Conservation (phyloP, 2,329 filamentous ascomycete genomes). For the Tolypocladium endophyticum region DNA sequence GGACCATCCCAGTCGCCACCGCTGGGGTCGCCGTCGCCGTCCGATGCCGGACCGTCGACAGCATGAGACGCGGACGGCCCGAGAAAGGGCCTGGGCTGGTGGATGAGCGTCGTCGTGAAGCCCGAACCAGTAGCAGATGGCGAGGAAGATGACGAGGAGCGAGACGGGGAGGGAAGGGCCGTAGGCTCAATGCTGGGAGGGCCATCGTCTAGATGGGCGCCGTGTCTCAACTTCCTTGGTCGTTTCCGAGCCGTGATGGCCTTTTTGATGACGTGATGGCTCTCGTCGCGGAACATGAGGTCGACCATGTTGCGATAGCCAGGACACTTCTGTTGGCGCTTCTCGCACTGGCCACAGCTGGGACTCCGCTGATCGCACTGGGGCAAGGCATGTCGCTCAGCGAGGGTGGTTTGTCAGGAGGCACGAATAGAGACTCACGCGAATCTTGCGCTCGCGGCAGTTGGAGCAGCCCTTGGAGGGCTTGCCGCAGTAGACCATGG, state of each 20-base stretch:
- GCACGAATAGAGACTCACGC: constrained; percentile 28
- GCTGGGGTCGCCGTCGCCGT: not conserved
- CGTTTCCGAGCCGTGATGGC: constrained; percentile 24
- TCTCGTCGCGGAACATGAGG: constrained; percentile 48
- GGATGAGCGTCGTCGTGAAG: not conserved
- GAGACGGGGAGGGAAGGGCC: not conserved
- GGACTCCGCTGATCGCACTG: constrained; percentile 44
- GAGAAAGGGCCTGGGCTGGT: constrained; percentile 1
- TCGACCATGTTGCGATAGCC: constrained; percentile 46
- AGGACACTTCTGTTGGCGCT: constrained; percentile 39
- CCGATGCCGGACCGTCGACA: not conserved
- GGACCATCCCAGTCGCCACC: not conserved
- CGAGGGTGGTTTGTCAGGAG: constrained; percentile 3
- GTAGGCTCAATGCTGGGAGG: not conserved
- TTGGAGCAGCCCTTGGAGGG: constrained; percentile 46
- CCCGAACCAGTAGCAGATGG: not conserved
- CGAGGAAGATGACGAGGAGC: constrained; percentile 1
- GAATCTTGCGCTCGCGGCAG: constrained; percentile 45
- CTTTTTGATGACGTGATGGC: constrained; percentile 43
- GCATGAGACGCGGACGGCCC: not conserved
- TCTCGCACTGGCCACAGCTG: constrained; percentile 43
- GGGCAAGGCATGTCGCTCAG: not conserved
- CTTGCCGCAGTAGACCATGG: constrained; percentile 48
- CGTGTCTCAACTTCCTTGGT: constrained; percentile 11
- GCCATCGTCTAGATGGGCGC: not conserved